A percentile compares a stretch with the other conserved stretches of the same genome.
Conservation (phyloP, 2,329 filamentous ascomycete genomes). For the Ambrosiella cleistominuta region DNA sequence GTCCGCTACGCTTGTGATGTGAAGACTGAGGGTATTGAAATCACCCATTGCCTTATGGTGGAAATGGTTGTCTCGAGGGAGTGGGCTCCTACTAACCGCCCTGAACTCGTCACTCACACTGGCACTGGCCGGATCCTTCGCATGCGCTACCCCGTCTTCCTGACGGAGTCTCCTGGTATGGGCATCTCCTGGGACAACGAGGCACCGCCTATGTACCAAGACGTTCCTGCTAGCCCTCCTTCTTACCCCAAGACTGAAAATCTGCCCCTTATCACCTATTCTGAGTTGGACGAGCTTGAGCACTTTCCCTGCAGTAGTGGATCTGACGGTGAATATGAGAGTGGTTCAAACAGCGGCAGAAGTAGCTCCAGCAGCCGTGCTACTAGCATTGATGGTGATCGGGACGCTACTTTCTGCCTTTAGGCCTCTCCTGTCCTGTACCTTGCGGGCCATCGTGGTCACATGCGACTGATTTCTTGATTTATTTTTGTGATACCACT, state of each 20-base stretch:
- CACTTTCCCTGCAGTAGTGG: not conserved
- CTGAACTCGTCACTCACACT: slow-evolving; percentile 58
- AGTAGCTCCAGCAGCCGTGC: slow-evolving; percentile 7
- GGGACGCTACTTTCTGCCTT: not conserved
- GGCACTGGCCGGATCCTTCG: slow-evolving; percentile 78
- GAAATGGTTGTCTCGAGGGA: slow-evolving; percentile 93
- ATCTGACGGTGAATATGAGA: not conserved
- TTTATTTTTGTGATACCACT: not conserved
- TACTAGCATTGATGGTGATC: slow-evolving; percentile 10
- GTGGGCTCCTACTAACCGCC: slow-evolving; percentile 55
- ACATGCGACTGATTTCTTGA: not conserved
- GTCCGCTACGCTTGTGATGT: slow-evolving; percentile 58
- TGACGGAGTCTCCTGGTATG: slow-evolving; percentile 71
- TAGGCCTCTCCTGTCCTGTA: not conserved
- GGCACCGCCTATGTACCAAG: slow-evolving; percentile 80
- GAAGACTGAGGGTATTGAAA: slow-evolving; percentile 55
- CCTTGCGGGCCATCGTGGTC: not conserved
- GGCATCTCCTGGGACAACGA: slow-evolving; percentile 97
- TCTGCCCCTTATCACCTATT: slow-evolving; percentile 9
- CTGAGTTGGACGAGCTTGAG: slow-evolving; percentile 9
- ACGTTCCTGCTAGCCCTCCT: slow-evolving; percentile 76
- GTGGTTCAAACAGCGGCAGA: not conserved
- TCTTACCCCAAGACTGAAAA: slow-evolving; percentile 30
- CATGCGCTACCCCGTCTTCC: slow-evolving; percentile 70
- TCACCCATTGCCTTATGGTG: slow-evolving; percentile 71